Evolutionary conservation across 371 early-diverging fungal species (phyloP).

Genomic region (Saksenaea oblongispora): DNA sequence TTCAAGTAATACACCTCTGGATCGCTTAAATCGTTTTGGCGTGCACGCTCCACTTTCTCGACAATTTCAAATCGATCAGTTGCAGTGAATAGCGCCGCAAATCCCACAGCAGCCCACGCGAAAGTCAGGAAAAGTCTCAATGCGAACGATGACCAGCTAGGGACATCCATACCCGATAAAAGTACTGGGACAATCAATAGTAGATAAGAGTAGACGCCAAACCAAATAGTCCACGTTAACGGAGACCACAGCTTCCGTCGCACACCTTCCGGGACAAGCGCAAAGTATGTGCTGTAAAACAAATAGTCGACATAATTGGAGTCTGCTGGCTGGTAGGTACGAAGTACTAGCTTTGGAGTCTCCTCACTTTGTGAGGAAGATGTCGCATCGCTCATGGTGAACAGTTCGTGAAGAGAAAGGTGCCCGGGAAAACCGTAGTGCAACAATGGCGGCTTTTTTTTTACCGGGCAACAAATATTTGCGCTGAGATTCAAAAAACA

Average conservation of each 20-base stretch:
- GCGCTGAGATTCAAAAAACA: too few relatives aligned
- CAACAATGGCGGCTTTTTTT: too few relatives aligned
- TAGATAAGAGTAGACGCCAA: conserved; percentile 32
- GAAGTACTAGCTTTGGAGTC: conserved; percentile 31
- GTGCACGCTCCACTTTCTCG: conserved; percentile 33
- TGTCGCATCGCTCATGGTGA: neutral
- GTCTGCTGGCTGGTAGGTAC: conserved; percentile 39
- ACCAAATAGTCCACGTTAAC: conserved; percentile 42
- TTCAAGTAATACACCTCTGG: conserved; percentile 45
- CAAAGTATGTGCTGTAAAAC: conserved; percentile 27
- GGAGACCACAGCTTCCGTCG: conserved; percentile 45
- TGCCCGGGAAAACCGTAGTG: neutral
- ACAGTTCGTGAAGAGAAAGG: neutral
- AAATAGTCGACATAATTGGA: conserved; percentile 28
- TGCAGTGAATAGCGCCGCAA: conserved; percentile 28
- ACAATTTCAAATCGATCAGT: conserved; percentile 38
- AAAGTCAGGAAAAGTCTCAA: conserved; percentile 31
- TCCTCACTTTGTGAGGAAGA: neutral
- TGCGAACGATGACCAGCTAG: conserved; percentile 17
- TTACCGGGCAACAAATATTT: too few relatives aligned
- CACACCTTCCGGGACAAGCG: conserved; percentile 44
- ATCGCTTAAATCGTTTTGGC: conserved; percentile 41
- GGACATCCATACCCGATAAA: conserved; percentile 22
- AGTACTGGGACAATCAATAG: conserved; percentile 22
- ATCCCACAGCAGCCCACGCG: conserved; percentile 33